Evolutionary conservation across 208 protist species (phyloP).

Genomic region (Leishmania martiniquensis): DNA sequence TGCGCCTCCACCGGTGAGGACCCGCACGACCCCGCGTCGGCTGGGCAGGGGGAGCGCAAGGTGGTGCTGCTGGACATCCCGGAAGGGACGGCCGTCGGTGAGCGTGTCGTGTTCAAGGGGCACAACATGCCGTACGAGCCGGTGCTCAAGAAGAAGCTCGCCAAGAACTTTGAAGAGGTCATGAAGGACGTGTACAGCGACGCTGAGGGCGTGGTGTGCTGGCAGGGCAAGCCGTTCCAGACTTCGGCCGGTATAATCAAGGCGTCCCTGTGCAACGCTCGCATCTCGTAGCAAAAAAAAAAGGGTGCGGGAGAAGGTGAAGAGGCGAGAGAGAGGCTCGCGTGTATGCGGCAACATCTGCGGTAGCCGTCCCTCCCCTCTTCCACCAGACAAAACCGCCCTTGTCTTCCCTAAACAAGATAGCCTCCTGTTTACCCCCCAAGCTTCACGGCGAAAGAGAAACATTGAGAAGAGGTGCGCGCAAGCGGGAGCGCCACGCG

Average conservation of each 20-base stretch:
- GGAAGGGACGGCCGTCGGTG: slow-evolving; percentile 82
- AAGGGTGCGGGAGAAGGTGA: neutral
- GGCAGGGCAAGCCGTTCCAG: slow-evolving; percentile 67
- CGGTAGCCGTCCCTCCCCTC: neutral
- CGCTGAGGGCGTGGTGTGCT: slow-evolving; percentile 75
- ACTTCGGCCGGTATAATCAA: slow-evolving; percentile 72
- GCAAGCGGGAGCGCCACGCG: no score
- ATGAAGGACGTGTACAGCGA: slow-evolving; percentile 72
- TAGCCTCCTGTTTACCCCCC: neutral
- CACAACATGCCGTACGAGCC: slow-evolving; percentile 77
- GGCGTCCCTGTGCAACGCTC: slow-evolving; percentile 60
- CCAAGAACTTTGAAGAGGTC: slow-evolving; percentile 91
- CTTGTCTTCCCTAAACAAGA: neutral
- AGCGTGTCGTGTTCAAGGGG: slow-evolving; percentile 89
- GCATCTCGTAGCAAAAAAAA: slow-evolving; percentile 53
- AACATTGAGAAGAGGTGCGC: no score
- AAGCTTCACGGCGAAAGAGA: no score
- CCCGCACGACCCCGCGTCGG: slow-evolving; percentile 44
- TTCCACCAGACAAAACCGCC: neutral
- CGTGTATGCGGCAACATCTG: neutral
- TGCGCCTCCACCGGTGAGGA: slow-evolving; percentile 77
- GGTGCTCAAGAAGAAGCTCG: slow-evolving; percentile 92
- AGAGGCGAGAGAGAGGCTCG: neutral
- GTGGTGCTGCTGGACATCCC: slow-evolving; percentile 90
- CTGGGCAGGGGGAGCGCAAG: slow-evolving; percentile 44